Evolutionary conservation across 1,139 yeast species (phyloP).

Genomic region (Suhomyces choctaworum): DNA sequence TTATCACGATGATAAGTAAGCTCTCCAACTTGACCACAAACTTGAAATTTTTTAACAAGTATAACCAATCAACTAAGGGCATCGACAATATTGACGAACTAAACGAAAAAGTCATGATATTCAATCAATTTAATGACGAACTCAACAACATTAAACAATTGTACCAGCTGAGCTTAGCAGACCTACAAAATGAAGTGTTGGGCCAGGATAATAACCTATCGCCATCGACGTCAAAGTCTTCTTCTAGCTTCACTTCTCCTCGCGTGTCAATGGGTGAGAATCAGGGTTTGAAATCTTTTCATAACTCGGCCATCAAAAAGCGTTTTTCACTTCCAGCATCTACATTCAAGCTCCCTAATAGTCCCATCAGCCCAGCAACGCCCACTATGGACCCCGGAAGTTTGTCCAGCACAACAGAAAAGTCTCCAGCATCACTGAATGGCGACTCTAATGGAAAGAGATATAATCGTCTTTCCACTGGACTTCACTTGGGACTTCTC

Average conservation of each 20-base stretch:
- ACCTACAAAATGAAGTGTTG: conserved; percentile 28
- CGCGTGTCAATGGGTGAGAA: conserved; percentile 13
- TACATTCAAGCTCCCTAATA: conserved; percentile 7
- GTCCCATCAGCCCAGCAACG: conserved; percentile 12
- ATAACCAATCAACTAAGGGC: conserved; percentile 33
- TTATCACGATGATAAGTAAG: conserved; percentile 52
- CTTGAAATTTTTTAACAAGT: conserved; percentile 40
- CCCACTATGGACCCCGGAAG: conserved; percentile 3
- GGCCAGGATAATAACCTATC: conserved; percentile 10
- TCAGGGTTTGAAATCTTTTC: conserved; percentile 37
- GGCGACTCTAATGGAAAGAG: conserved; percentile 23
- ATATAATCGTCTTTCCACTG: conserved; percentile 38
- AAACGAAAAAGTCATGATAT: conserved; percentile 40
- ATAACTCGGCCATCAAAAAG: conserved; percentile 31
- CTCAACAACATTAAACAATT: conserved; percentile 31
- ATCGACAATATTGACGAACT: conserved; percentile 34
- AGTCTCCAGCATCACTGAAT: conserved; percentile 9
- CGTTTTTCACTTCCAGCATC: conserved; percentile 28
- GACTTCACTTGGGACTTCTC: conserved; percentile 42
- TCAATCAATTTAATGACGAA: conserved; percentile 40
- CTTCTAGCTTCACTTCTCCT: conserved; percentile 19
- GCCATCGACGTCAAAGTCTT: conserved; percentile 17
- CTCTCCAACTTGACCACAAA: conserved; percentile 36
- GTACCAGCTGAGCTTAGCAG: conserved; percentile 32
- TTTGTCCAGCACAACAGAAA: conserved; percentile 10